These are phyloP conservation scores for Lepidium africanum DNA, from an alignment of 345 rosid genomes.

Conservation along the genomic window DNA sequence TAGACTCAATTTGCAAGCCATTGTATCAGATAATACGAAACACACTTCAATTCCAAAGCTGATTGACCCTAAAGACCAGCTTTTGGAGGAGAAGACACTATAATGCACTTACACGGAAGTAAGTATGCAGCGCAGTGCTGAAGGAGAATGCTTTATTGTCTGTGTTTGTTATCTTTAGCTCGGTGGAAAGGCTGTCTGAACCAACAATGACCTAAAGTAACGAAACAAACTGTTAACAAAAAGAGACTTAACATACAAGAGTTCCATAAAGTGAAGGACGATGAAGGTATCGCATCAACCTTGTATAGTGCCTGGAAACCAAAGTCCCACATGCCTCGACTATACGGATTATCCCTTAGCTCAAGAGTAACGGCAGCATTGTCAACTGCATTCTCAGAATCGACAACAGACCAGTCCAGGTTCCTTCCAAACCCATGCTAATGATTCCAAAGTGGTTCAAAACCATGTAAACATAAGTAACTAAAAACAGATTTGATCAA, in stretches of 20 bases:
- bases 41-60: not conserved
- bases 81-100: not conserved
- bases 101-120: slow-evolving; percentile 53
- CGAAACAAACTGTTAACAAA: slow-evolving; percentile 1
- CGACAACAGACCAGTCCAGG: slow-evolving; percentile 80
- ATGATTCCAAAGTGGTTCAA: slow-evolving; percentile 12
- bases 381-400: slow-evolving; percentile 56
- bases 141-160: slow-evolving; percentile 80
- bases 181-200: slow-evolving; percentile 67
- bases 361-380: slow-evolving; percentile 63
- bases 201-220: slow-evolving; percentile 50
- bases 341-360: slow-evolving; percentile 77
- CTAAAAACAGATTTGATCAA: not conserved
- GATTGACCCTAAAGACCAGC: not conserved
- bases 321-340: slow-evolving; percentile 92
- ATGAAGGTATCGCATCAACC: slow-evolving; percentile 25
- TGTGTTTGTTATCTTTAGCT: slow-evolving; percentile 59
- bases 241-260: not conserved
- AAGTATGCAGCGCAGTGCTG: slow-evolving; percentile 75
- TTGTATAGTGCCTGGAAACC: slow-evolving; percentile 77
- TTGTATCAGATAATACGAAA: not conserved
- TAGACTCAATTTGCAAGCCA: slow-evolving; percentile 6
- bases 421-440: slow-evolving; percentile 97
- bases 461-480: not conserved
- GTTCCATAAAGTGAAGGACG: not conserved